Base-by-base conservation (phyloP, 1,284 basidiomycete genomes). In the Moesziomyces parantarcticus region DNA sequence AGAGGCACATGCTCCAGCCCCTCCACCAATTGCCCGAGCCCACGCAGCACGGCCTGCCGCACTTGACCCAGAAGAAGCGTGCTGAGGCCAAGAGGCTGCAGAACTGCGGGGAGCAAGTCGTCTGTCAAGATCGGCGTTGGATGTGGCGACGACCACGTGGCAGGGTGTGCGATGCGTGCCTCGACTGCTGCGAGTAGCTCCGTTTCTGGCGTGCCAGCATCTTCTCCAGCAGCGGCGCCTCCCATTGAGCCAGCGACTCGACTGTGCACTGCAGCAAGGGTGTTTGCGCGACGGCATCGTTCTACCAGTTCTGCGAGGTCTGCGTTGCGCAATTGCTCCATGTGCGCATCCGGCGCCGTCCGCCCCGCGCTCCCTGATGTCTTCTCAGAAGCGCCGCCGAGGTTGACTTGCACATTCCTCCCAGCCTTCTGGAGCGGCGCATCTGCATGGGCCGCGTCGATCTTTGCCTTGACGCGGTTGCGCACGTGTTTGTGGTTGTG, bases 401-500 rank as follows among this genome's bases (percentile, higher is more conserved):
- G 9, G 5, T 29, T 13, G n/a, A n/a, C 1, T 5, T 34, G 20
- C 25, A 11, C 18, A 8, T n/a, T 29, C 10, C 26, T 23, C 32
- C 11, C 21, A n/a, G 22, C 20, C 18, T 9, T 25, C 3, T 22
- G 29, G 1, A 14, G 40, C 22, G 22, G 3, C 3, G 2, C 14
- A 6, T 8, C 18, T 5, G 41, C 8, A 26, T 68, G 59, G 21
- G 50, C 26, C 16, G 66, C 59, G 43, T 59, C 59, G 36, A 62
- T 60, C 50, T 58, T 70, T 13, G 60, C 67, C 50, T 47, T 42
- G 39, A 59, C 52, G 41, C 45, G 45, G 36, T 62, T 58, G 20
- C 54, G 43, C 2, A 67, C 69, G 34, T 67, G 64, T 20, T 63
- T 67, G 57, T 67, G 69, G 26, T 73, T 73, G 34, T 67, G 66